Evolutionary conservation across 176 grass and related monocot genomes (phyloP), one percentile per base, ranked within the genome.

Genomic region (Oryza meridionalis): DNA sequence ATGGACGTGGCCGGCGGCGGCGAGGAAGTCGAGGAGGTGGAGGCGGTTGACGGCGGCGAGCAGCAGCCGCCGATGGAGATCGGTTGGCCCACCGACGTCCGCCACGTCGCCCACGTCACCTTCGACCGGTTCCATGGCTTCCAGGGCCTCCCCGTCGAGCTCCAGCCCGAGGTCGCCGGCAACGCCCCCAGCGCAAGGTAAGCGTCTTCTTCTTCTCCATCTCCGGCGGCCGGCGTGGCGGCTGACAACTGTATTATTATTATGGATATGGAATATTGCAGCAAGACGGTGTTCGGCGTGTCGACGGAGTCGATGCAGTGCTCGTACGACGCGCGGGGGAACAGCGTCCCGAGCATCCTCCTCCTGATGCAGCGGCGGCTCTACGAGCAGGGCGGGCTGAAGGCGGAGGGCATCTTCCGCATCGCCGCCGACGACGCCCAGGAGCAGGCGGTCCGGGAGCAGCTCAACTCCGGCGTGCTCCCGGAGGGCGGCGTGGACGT

Each of bases 101-200:
- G 86, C 12, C 94, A 96, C 83, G 91, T 96, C 61, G 83, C 94
- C 11, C 94, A 93, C 87, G 91, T 96, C 77, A 96, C 94, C n/a
- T 96, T 96, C 85, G 94, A 96, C 65, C 75, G 87, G 10, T 96
- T 96, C 91, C 94, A 96, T 62, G 94, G 94, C 16, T 96, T 96
- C 87, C 88, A 86, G 25, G 94, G 94, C 67, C 77, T 96, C 6
- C 94, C 94, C 29, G 91, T 50, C 73, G 94, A 96, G 88, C 92
- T 96, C 25, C 67, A 76, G 83, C 85, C 77, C 11, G 86, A 90
- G 77, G 82, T 80, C 65, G 43, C 70, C 9, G 77, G 49, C 17
- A 80, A 82, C 50, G 91, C 91, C 7, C 94, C 91, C 9, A 96
- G 94, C 53, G 94, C 94, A 31, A 93, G 91, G 88, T 43, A 35